phyloP scores from a whole-genome alignment of 1,284 basidiomycete species.

The Boletus hoseneyae region DNA sequence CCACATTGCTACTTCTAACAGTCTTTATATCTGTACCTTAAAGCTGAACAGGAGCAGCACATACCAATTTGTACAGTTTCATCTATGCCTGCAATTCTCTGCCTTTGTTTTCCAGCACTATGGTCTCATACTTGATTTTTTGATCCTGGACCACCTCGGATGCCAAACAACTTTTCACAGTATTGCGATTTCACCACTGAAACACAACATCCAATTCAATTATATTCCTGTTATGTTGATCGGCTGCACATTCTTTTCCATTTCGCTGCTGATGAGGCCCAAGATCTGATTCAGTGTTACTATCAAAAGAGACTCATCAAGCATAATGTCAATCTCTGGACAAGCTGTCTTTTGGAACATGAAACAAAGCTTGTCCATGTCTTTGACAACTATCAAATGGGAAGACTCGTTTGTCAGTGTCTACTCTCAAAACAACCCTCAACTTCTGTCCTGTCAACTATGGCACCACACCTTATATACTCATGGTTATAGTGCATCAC shows the following conservation, averaged over 20 bases:
- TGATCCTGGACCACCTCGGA: constrained; percentile 91
- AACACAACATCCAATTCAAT: constrained; percentile 89
- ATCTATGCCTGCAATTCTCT: constrained; percentile 94
- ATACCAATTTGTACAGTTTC: constrained; percentile 88
- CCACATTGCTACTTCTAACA: too few species aligned
- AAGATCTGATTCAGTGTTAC: constrained; percentile 98
- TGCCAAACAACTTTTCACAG: constrained; percentile 96
- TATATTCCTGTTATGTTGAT: constrained; percentile 95
- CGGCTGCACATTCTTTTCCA: constrained; percentile 93
- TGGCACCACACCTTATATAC: too few species aligned
- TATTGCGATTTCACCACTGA: constrained; percentile 92
- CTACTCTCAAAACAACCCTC: constrained; percentile 97
- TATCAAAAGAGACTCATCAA: constrained; percentile 99
- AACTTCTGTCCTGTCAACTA: too few species aligned
- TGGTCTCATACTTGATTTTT: constrained; percentile 84
- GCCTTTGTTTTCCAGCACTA: constrained; percentile 98
- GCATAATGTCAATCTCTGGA: constrained; percentile 98
- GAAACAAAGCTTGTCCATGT: constrained; percentile 94
- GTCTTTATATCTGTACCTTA: too few species aligned
- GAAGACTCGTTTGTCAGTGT: constrained; percentile 96
- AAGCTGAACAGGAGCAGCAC: too few species aligned
- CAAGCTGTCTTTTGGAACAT: constrained; percentile 99
- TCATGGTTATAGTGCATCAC: too few species aligned
- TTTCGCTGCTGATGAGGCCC: constrained; percentile 95
- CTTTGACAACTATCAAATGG: constrained; percentile 98